Percentiles rank a stretch among this genome's conserved stretches.
Conservation (phyloP, 2,329 filamentous ascomycete genomes). For the Blumeria hordei region DNA sequence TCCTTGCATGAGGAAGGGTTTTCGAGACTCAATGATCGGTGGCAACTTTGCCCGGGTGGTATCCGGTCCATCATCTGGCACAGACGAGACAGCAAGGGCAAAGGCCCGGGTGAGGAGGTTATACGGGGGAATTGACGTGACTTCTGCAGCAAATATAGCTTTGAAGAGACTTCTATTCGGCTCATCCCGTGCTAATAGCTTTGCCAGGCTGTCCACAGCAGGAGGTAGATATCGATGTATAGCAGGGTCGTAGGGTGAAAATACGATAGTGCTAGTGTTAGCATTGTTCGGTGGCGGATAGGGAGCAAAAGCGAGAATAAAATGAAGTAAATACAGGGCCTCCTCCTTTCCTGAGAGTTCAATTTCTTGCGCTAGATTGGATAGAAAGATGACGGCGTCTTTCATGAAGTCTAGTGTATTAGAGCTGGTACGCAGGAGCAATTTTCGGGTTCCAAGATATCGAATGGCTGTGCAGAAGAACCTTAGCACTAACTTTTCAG, state of each 20-base stretch:
- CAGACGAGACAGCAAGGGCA: slow-evolving; percentile 58
- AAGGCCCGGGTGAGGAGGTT: slow-evolving; percentile 76
- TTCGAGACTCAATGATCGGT: slow-evolving; percentile 55
- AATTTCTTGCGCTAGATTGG: slow-evolving; percentile 62
- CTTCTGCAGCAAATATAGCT: slow-evolving; percentile 54
- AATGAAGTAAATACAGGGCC: slow-evolving; percentile 63
- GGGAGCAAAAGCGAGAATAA: slow-evolving; percentile 76
- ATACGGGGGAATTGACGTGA: slow-evolving; percentile 35
- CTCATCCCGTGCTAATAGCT: slow-evolving; percentile 76
- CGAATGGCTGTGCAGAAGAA: slow-evolving; percentile 67
- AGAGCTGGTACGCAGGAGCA: slow-evolving; percentile 55
- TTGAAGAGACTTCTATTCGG: slow-evolving; percentile 75
- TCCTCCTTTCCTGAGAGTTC: slow-evolving; percentile 72
- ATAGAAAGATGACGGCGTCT: slow-evolving; percentile 69
- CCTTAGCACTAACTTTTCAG: slow-evolving; percentile 54
- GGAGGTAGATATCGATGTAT: slow-evolving; percentile 73
- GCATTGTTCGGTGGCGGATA: slow-evolving; percentile 38
- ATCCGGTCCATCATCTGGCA: slow-evolving; percentile 40
- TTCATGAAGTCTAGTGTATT: slow-evolving; percentile 97
- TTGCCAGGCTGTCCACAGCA: slow-evolving; percentile 74
- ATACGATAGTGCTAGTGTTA: slow-evolving; percentile 37
- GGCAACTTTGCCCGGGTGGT: slow-evolving; percentile 33
- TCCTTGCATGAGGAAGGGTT: slow-evolving; percentile 78
- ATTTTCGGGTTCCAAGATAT: slow-evolving; percentile 69
- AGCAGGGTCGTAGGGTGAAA: slow-evolving; percentile 56